Percentiles rank a stretch among this genome's conserved stretches.
Evolutionary conservation across 805 yeast genomes (phyloP).

Genomic region (Spencermartinsiella europaea): DNA sequence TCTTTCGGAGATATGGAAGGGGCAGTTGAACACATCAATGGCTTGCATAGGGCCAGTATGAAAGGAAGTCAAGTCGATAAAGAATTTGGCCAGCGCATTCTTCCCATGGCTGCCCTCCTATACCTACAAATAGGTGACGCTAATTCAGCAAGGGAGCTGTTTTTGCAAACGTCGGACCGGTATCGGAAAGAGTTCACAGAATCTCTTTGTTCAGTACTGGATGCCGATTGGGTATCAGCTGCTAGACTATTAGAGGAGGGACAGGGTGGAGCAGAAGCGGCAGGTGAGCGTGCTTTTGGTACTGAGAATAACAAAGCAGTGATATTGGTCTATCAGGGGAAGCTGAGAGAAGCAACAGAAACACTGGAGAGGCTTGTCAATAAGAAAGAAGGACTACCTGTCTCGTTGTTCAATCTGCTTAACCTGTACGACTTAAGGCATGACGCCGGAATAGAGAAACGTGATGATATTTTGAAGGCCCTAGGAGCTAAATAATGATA

Average conservation of each 20-base stretch:
- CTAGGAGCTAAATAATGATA: too few relatives aligned
- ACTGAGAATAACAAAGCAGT: constrained; percentile 12
- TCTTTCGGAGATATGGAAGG: constrained; percentile 30
- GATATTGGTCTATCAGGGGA: constrained; percentile 26
- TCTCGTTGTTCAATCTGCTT: constrained; percentile 24
- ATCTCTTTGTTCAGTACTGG: constrained; percentile 24
- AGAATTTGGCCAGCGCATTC: constrained; percentile 9
- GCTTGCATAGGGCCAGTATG: constrained; percentile 15
- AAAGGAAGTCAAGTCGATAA: constrained; percentile 1
- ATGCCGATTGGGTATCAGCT: constrained; percentile 24
- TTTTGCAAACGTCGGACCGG: constrained; percentile 7
- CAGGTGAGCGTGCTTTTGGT: background rate
- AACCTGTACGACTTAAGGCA: constrained; percentile 25
- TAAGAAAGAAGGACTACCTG: constrained; percentile 4
- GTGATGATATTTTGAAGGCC: too few relatives aligned
- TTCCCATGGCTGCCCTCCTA: constrained; percentile 21
- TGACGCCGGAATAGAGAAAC: constrained; percentile 6
- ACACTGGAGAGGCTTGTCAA: constrained; percentile 19
- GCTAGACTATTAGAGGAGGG: constrained; percentile 5
- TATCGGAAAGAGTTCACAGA: background rate
- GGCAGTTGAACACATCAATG: constrained; percentile 28
- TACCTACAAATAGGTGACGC: constrained; percentile 29
- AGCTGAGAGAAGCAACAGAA: constrained; percentile 19
- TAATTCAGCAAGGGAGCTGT: constrained; percentile 28
- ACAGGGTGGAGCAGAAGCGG: background rate